These are phyloP conservation scores for Pythium phragmitis DNA, from an alignment of 352 stramenopile genomes.

Conservation along the genomic window DNA sequence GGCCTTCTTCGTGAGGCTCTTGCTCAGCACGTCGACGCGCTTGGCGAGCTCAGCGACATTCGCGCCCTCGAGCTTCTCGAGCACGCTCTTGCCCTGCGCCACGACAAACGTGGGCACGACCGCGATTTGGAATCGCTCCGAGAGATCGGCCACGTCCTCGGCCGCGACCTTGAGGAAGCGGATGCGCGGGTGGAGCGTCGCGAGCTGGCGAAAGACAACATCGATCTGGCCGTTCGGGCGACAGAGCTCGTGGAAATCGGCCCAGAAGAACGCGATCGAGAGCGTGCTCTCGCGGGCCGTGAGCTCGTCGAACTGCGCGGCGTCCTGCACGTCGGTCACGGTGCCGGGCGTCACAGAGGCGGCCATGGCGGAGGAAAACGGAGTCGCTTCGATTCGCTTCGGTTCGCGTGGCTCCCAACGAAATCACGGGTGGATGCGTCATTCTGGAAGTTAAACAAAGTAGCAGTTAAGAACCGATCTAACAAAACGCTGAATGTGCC, in stretches of 20 bases:
- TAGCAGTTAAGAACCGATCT: constrained; percentile 20
- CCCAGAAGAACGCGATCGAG: constrained; percentile 84
- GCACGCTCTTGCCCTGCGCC: constrained; percentile 59
- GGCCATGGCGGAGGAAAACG: not conserved
- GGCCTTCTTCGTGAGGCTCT: constrained; percentile 69
- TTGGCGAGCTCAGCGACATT: constrained; percentile 85
- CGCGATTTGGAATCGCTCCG: constrained; percentile 87
- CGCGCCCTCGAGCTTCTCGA: constrained; percentile 83
- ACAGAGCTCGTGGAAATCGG: constrained; percentile 80
- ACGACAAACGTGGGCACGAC: constrained; percentile 96
- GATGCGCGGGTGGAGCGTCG: constrained; percentile 78
- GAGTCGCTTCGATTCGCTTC: not conserved
- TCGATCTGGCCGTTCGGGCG: constrained; percentile 83
- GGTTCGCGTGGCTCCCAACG: constrained; percentile 5
- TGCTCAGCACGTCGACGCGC: constrained; percentile 81
- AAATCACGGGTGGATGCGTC: not conserved
- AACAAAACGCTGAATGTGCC: not conserved
- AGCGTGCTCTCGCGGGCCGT: constrained; percentile 74
- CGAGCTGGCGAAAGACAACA: constrained; percentile 81
- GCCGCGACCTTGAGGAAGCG: constrained; percentile 87
- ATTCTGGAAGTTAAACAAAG: not conserved
- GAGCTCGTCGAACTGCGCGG: constrained; percentile 72
- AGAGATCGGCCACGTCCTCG: constrained; percentile 80
- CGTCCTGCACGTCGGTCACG: constrained; percentile 67
- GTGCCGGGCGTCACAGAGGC: constrained; percentile 41